These are phyloP conservation scores for Tephrocybe rancida DNA, from an alignment of 768 basidiomycete species.

Conservation along the genomic window DNA sequence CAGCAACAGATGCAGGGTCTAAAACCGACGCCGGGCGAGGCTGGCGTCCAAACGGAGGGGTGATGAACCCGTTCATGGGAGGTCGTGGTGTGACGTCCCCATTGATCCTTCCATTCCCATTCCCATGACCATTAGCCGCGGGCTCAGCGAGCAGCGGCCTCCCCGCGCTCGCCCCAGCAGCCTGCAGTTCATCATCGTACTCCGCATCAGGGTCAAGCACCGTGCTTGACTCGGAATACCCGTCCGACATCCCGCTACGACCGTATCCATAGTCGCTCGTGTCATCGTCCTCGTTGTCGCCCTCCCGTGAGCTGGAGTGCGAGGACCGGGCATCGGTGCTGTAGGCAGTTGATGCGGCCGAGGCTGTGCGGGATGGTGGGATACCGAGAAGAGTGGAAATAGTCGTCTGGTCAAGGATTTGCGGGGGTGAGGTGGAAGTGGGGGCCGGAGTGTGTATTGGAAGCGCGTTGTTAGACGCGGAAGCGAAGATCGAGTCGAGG, in stretches of 20 bases:
- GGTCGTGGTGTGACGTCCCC: slow-evolving; percentile 70
- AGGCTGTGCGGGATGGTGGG: slow-evolving; percentile 42
- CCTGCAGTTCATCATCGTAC: slow-evolving; percentile 25
- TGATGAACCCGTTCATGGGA: slow-evolving; percentile 27
- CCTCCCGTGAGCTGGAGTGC: slow-evolving; percentile 52
- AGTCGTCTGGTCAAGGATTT: slow-evolving; percentile 73
- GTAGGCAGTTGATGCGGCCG: slow-evolving; percentile 35
- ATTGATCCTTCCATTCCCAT: slow-evolving; percentile 31
- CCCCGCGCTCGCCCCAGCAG: slow-evolving; percentile 32
- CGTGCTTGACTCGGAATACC: slow-evolving; percentile 44
- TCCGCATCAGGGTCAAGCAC: slow-evolving; percentile 39
- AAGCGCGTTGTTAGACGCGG: slow-evolving; percentile 5
- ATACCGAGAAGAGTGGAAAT: slow-evolving; percentile 66
- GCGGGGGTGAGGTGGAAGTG: slow-evolving; percentile 53
- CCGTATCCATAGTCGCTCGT: slow-evolving; percentile 26
- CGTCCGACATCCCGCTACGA: slow-evolving; percentile 33
- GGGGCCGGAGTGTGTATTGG: slow-evolving; percentile 59
- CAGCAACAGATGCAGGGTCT: neutral
- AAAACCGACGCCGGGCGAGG: slow-evolving; percentile 2
- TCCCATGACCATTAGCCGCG: slow-evolving; percentile 8
- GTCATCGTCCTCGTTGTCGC: slow-evolving; percentile 55
- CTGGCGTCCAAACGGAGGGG: slow-evolving; percentile 14
- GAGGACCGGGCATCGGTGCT: slow-evolving; percentile 33
- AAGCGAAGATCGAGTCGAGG: slow-evolving; percentile 71
- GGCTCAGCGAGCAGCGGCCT: slow-evolving; percentile 32